Evolutionary conservation across 768 basidiomycete species (phyloP).

Genomic region (Boletus sp.): DNA sequence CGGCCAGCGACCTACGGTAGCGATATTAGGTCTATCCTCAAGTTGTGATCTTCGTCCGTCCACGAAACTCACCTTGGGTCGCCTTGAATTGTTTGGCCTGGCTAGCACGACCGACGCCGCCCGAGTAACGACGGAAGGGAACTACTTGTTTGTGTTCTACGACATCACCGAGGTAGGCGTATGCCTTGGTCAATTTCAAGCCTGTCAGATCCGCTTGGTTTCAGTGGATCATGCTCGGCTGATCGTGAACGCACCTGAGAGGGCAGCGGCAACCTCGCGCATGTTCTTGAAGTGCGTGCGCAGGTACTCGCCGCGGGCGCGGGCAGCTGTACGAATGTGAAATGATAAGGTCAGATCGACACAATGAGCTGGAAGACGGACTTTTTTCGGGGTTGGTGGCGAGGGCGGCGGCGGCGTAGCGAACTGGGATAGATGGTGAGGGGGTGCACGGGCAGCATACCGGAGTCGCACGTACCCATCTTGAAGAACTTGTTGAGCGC

Average conservation of each 20-base stretch:
- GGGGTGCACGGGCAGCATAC: conserved; percentile 5
- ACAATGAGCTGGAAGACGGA: conserved; percentile 38
- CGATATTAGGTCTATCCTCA: not conserved
- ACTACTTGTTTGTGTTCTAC: conserved; percentile 95
- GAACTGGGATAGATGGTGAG: conserved; percentile 52
- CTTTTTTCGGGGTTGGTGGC: conserved; percentile 96
- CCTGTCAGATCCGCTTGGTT: conserved; percentile 44
- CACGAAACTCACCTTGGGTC: conserved; percentile 74
- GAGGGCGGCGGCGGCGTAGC: conserved; percentile 86
- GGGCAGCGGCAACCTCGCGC: conserved; percentile 95
- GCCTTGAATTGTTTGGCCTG: conserved; percentile 97
- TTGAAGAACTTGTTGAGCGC: conserved; percentile 45
- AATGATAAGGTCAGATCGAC: conserved; percentile 9
- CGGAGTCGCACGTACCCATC: conserved; percentile 54
- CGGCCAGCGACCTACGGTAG: conserved; percentile 90
- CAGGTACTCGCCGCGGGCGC: conserved; percentile 93
- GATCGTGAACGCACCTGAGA: conserved; percentile 62
- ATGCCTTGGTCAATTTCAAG: conserved; percentile 91
- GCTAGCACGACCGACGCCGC: conserved; percentile 91
- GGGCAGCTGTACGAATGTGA: conserved; percentile 59
- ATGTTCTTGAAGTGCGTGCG: conserved; percentile 99
- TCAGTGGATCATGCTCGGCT: not conserved
- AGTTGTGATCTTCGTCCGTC: not conserved
- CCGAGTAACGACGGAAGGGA: conserved; percentile 93
- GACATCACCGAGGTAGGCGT: conserved; percentile 90